Percentiles rank a stretch among this genome's conserved stretches.
Evolutionary conservation across 768 basidiomycete species (phyloP).

Genomic region (Boletus insuetus): DNA sequence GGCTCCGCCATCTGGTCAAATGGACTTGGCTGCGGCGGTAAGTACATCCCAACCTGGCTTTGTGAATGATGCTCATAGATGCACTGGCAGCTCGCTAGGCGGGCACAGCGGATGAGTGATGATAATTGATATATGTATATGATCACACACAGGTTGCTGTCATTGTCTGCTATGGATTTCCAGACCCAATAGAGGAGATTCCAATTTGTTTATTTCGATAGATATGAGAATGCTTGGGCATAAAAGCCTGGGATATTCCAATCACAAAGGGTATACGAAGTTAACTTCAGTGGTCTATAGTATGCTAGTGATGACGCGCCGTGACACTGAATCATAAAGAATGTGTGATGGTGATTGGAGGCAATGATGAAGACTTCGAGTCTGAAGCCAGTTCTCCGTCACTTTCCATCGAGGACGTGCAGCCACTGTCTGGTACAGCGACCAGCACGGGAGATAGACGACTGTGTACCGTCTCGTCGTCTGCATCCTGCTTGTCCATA

Average conservation of each 20-base stretch:
- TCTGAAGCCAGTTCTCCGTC: slow-evolving; percentile 24
- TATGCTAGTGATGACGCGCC: slow-evolving; percentile 12
- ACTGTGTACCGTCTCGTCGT: slow-evolving; percentile 31
- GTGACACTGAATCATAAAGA: slow-evolving; percentile 26
- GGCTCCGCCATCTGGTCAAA: slow-evolving; percentile 52
- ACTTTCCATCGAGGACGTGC: slow-evolving; percentile 24
- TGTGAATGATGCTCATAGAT: neutral
- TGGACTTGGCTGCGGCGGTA: slow-evolving; percentile 84
- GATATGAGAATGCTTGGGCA: slow-evolving; percentile 9
- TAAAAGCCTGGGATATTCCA: slow-evolving; percentile 12
- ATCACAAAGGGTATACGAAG: slow-evolving; percentile 26
- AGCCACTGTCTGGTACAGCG: slow-evolving; percentile 18
- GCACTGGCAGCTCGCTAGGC: slow-evolving; percentile 62
- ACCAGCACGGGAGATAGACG: slow-evolving; percentile 15
- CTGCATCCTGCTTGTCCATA: slow-evolving; percentile 21
- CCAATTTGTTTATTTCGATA: slow-evolving; percentile 10
- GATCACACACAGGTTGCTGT: neutral
- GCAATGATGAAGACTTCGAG: slow-evolving; percentile 22
- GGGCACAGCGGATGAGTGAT: slow-evolving; percentile 64
- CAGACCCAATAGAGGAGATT: slow-evolving; percentile 2
- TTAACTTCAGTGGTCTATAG: slow-evolving; percentile 24
- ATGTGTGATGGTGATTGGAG: slow-evolving; percentile 46
- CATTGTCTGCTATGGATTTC: neutral
- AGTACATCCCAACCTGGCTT: slow-evolving; percentile 25
- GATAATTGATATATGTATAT: slow-evolving; percentile 31